Percentiles rank a stretch among this genome's conserved stretches.
phyloP scores from a whole-genome alignment of 225 moss, liverwort and hornwort species.

The Antitrichia curtipendula region DNA sequence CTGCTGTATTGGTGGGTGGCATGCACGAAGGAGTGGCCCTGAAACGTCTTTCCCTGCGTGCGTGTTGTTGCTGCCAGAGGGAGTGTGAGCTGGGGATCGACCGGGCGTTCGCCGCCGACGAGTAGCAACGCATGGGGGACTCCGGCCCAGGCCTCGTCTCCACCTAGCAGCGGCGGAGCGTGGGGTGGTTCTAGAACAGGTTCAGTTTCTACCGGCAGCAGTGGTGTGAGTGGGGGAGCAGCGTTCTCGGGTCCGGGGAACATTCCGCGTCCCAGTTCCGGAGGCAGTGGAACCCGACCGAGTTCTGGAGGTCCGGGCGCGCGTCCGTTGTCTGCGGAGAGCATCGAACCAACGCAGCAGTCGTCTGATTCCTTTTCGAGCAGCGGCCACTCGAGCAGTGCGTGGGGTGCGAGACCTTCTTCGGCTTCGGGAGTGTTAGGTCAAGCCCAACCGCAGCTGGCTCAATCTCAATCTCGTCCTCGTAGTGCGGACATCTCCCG shows the following conservation, averaged over 20 bases:
- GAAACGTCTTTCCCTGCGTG: neutral
- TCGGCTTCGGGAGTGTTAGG: conserved; percentile 82
- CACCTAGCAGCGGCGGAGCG: conserved; percentile 51
- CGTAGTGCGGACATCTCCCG: conserved; percentile 79
- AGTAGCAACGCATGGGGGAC: conserved; percentile 63
- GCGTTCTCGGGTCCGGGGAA: conserved; percentile 35
- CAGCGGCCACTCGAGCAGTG: conserved; percentile 15
- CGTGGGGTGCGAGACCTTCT: conserved; percentile 76
- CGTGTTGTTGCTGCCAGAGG: conserved; percentile 36
- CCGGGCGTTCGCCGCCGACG: conserved; percentile 78
- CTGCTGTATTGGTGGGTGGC: neutral
- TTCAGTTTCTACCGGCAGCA: conserved; percentile 12
- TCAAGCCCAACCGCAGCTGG: conserved; percentile 60
- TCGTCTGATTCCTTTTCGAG: conserved; percentile 10
- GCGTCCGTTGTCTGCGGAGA: conserved; percentile 73
- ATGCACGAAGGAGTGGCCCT: neutral
- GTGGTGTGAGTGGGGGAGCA: conserved; percentile 26
- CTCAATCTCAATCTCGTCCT: conserved; percentile 43
- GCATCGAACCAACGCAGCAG: conserved; percentile 43
- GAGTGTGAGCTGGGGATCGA: conserved; percentile 85
- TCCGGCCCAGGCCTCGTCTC: conserved; percentile 70
- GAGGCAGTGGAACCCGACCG: conserved; percentile 64
- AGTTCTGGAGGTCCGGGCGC: conserved; percentile 58
- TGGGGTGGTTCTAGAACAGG: conserved; percentile 58
- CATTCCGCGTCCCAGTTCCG: conserved; percentile 73